Evolutionary conservation across 371 early-diverging fungal genomes (phyloP), one percentile per base, ranked within the genome.

Genomic region (Batrachochytrium dendrobatidis): DNA sequence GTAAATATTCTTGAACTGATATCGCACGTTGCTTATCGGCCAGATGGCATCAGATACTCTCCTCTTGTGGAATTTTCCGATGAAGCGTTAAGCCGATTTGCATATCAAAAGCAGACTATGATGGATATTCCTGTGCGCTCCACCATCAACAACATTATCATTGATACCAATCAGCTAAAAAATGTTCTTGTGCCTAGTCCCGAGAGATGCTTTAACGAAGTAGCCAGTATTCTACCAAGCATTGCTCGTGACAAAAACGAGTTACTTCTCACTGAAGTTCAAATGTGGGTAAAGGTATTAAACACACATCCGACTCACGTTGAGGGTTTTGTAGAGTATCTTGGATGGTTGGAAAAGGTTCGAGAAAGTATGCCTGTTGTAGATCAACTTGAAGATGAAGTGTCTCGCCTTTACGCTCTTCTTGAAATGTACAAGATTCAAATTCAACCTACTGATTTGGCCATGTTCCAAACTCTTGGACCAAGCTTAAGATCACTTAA

Each of bases 241-340:
- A 33, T 81, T 1, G 74, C 81, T 0, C 46, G 77, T 22, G 77
- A 78, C 62, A 79, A 79, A 60, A 81, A 78, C 51, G 81, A 79
- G 60, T 55, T 74, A 12, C 65, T 83, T 1, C 56, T 83, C 34
- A 69, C 56, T 24, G 77, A 81, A 56, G 67, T 79, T 12, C 80
- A 83, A 52, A 65, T 65, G 0, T 80, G 80, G 75, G 75, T 79
- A 12, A 33, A 77, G 18, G 65, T 69, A 3, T 59, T 82, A 15
- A 74, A 75, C 43, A 67, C 76, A 0, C 77, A 73, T 48, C 73
- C 83, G 10, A 39, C 59, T 18, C 72, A 55, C 31, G 79, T 80
- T 6, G 83, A 80, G 58, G 72, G 65, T 20, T 80, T 80, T 64
- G 83, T 80, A 26, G 83, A 80, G 46, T 79, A 80, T 58, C 60